Percentiles rank a stretch among this genome's conserved stretches.
Conservation (phyloP, 2,329 filamentous ascomycete species). For the Chalaropsis thielavioides region DNA sequence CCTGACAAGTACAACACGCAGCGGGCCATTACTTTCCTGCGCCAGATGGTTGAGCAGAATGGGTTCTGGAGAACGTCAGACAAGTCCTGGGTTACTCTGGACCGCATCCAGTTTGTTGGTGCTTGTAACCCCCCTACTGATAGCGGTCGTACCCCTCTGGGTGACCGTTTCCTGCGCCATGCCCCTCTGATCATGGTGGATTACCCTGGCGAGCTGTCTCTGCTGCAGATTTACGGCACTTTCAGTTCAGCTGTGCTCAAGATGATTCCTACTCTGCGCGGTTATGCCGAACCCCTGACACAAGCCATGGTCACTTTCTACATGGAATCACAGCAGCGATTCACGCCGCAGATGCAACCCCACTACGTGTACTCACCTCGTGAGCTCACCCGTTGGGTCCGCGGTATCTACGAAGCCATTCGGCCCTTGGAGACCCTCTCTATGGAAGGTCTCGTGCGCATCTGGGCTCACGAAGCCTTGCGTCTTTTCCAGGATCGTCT, state of each 20-base stretch:
- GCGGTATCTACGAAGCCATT: slow-evolving; percentile 94
- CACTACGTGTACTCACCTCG: slow-evolving; percentile 99
- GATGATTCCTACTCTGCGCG: slow-evolving; percentile 86
- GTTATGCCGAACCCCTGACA: slow-evolving; percentile 85
- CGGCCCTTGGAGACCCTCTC: slow-evolving; percentile 76
- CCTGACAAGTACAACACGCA: slow-evolving; percentile 97
- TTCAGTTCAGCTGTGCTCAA: slow-evolving; percentile 96
- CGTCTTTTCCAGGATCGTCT: slow-evolving; percentile 95
- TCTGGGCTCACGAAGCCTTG: slow-evolving; percentile 95
- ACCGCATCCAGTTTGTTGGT: slow-evolving; percentile 96
- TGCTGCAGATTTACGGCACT: slow-evolving; percentile 95
- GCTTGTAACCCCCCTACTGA: slow-evolving; percentile 98
- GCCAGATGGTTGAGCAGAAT: slow-evolving; percentile 95
- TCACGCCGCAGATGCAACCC: slow-evolving; percentile 91
- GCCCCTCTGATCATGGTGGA: slow-evolving; percentile 99
- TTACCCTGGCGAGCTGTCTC: slow-evolving; percentile 87
- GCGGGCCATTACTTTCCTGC: slow-evolving; percentile 89
- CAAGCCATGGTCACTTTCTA: slow-evolving; percentile 98
- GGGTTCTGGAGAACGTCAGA: slow-evolving; percentile 97
- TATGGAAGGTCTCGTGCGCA: slow-evolving; percentile 81
- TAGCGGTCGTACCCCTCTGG: slow-evolving; percentile 88
- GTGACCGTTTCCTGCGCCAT: slow-evolving; percentile 83
- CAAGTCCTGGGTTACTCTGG: slow-evolving; percentile 93
- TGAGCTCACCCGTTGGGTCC: slow-evolving; percentile 95
- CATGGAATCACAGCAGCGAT: slow-evolving; percentile 80